Evolutionary conservation across 768 basidiomycete genomes (phyloP), one percentile per base, ranked within the genome.

Genomic region (Exsudoporus frostii): DNA sequence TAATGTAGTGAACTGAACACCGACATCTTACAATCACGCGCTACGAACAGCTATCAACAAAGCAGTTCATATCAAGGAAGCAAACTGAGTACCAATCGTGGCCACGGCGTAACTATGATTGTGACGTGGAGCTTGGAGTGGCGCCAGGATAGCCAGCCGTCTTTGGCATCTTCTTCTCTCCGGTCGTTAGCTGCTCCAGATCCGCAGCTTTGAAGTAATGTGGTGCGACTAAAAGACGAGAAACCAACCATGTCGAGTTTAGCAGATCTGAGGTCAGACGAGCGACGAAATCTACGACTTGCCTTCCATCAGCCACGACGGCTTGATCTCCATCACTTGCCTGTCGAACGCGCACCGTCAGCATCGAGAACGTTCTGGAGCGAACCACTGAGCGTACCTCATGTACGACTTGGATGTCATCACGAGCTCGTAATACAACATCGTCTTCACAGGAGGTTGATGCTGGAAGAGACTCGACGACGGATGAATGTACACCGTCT

Each of bases 321-420:
- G 91, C 68, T 98, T 98, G 66, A 98, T 98, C 63, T 98, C 97
- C 94, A 98, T 98, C 36, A 94, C 81, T 78, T 98, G 95, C 56
- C 91, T 87, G 58, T 36, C 37, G 36, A 44, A 39, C 17, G 22
- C 5, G 29, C 20, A 7, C 34, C 20, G 10, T 20, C 32, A 51
- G 43, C 32, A 50, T 45, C 7, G 19, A 14, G 7, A 25, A 37
- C 5, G 15, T 19, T 17, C 11, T 2, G 6, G 10, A 15, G 9
- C 13, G 24, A 47, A 41, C 37, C 34, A 20, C 13, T 29, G 1
- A 11, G 71, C 79, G 13, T 45, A 84, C 79, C 92, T 79, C 82
- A 98, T 89, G 65, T 97, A 99, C 30, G 97, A 98, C 73, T 98
- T 98, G 36, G 88, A 88, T 8, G 97, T 99, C 81, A 96, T 88